phyloP scores from a whole-genome alignment of 176 grass and related monocot genomes.

The Oryza meyeriana region DNA sequence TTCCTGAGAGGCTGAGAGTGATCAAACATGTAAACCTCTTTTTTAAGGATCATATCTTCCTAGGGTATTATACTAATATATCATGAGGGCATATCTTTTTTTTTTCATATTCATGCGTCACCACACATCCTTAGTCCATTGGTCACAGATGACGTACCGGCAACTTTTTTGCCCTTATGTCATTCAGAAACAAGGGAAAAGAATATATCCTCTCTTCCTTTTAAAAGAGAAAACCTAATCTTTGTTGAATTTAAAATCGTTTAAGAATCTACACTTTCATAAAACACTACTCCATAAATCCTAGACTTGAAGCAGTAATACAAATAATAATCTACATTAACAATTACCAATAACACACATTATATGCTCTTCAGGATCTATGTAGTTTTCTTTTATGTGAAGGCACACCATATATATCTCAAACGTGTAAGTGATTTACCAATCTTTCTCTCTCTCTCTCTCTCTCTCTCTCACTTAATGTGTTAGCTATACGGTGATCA shows the following conservation, averaged over 20 bases:
- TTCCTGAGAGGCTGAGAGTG: background rate
- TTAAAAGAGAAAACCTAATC: background rate
- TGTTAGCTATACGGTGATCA: conserved; percentile 12
- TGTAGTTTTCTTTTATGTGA: background rate
- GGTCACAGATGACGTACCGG: background rate
- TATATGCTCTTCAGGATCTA: background rate
- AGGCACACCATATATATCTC: background rate
- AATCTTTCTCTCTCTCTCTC: background rate
- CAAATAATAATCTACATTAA: background rate
- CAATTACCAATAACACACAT: background rate
- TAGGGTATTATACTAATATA: background rate
- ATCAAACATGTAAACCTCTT: background rate
- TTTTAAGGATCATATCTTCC: conserved; percentile 6
- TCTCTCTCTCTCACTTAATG: background rate
- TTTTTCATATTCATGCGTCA: conserved; percentile 3
- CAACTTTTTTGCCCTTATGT: background rate
- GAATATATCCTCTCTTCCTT: background rate
- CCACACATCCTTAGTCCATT: background rate
- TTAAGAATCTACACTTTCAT: background rate
- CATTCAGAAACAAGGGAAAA: background rate
- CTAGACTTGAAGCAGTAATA: background rate
- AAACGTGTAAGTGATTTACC: background rate
- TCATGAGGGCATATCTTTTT: background rate
- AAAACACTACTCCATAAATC: background rate
- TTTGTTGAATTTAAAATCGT: background rate